Base-by-base conservation (phyloP, 2,329 filamentous ascomycete genomes). In the Chaetoscypha palmicola region DNA sequence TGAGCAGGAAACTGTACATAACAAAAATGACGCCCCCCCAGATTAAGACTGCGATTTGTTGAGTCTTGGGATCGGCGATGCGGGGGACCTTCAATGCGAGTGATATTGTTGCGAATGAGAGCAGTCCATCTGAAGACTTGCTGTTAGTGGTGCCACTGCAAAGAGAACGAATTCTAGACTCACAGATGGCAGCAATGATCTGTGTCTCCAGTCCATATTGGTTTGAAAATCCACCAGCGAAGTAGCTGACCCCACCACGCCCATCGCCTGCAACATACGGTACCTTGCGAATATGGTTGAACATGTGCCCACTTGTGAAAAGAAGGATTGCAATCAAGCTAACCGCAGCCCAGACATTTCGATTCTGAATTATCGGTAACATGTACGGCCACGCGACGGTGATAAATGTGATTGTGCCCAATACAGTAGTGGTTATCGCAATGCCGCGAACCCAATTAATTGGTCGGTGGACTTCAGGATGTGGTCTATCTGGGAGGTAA, bases 291-390 rank as follows among this genome's bases (percentile, higher is more conserved):
- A 98, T 98, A 62, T 96, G 90, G 66, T 97, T 98, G 76, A 94
- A 98, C 94, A 98, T 98, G 68, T 97, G 90, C 30, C 92, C 94
- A 57, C 86, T 92, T 36, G 85, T 96, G 68, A 97, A 98, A 46
- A 96, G 73, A 32, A 98, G 76, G 51, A 98, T 90, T 11, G 81
- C 74, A 58, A 97, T 89, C 55, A 98, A 71, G 65, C 86, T 94
- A 58, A 94, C 67, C 17, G 86, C 87, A 19, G 91, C 90, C 92
- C 92, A 98, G 14, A 97, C 68, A 59, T 94, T 97, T 56, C 91
- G 84, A 71, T 84, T 96, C 65, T 89, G 86, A 26, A 96, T 64
- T 47, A 96, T 60, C 2, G 91, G 91, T 9, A 91, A 62, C 10
- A 96, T 60, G 58, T 90, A 94, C 4, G 87, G 86, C 56, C 80